phyloP scores from a whole-genome alignment of 2,329 filamentous ascomycete genomes.

The Pyrenophora seminiperda region DNA sequence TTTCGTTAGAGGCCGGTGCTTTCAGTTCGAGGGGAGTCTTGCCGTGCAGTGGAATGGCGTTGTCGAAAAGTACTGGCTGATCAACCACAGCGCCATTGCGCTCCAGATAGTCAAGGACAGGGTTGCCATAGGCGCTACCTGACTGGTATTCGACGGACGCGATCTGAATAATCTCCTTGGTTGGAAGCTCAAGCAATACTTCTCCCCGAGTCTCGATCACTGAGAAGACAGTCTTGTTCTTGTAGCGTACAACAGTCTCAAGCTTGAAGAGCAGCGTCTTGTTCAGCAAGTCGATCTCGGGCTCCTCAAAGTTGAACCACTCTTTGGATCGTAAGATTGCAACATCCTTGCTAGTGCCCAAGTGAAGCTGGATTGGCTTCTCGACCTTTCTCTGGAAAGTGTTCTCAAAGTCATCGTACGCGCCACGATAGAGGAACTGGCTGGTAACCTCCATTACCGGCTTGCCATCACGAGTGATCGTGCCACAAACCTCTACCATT shows the following conservation, averaged over 20 bases:
- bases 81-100: constrained; percentile 91
- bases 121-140: constrained; percentile 90
- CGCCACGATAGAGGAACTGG: constrained; percentile 94
- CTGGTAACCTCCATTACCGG: constrained; percentile 98
- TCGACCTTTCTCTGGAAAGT: constrained; percentile 98
- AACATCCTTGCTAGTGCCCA: constrained; percentile 86
- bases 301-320: constrained; percentile 90
- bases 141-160: constrained; percentile 97
- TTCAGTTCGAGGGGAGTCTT: constrained; percentile 87
- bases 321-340: constrained; percentile 95
- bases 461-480: constrained; percentile 80
- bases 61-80: constrained; percentile 96
- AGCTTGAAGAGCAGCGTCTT: constrained; percentile 97
- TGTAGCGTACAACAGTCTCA: constrained; percentile 88
- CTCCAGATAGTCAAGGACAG: constrained; percentile 93
- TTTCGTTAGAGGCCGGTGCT: constrained; percentile 95
- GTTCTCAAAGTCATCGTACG: constrained; percentile 93
- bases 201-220: constrained; percentile 90
- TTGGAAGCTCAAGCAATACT: constrained; percentile 90
- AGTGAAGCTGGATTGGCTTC: constrained; percentile 90
- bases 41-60: constrained; percentile 91
- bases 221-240: constrained; percentile 91
- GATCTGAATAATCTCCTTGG: constrained; percentile 96
- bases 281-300: constrained; percentile 83
- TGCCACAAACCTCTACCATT: constrained; percentile 99